Evolutionary conservation across 768 basidiomycete species (phyloP).

Genomic region (Amanita rubescens): DNA sequence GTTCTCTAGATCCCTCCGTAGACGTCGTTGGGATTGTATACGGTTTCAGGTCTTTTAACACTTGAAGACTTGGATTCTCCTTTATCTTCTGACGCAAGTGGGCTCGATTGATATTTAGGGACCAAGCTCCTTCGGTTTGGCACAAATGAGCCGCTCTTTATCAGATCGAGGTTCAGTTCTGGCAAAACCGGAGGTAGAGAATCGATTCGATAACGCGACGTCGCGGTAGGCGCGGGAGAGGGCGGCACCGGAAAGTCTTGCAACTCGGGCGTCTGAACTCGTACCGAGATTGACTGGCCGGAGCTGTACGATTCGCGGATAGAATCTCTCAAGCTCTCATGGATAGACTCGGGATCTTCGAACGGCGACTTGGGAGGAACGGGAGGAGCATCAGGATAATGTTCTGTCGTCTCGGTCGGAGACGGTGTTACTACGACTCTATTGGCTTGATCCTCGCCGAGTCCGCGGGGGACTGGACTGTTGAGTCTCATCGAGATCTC

Average conservation of each 20-base stretch:
- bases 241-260: slow-evolving; percentile 33
- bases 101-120: slow-evolving; percentile 32
- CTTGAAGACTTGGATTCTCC: too few species aligned
- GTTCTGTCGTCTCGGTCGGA: slow-evolving; percentile 15
- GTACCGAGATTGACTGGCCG: not conserved
- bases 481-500: slow-evolving; percentile 59
- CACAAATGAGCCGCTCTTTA: slow-evolving; percentile 14
- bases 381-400: slow-evolving; percentile 21
- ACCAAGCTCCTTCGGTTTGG: slow-evolving; percentile 9
- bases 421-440: not conserved
- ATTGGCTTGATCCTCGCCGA: slow-evolving; percentile 17
- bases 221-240: slow-evolving; percentile 23
- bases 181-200: slow-evolving; percentile 39
- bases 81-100: slow-evolving; percentile 27
- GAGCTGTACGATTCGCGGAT: not conserved
- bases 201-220: slow-evolving; percentile 35
- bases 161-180: slow-evolving; percentile 33
- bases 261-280: slow-evolving; percentile 13
- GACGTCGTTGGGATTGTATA: slow-evolving; percentile 61
- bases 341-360: slow-evolving; percentile 24
- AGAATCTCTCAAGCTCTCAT: slow-evolving; percentile 6
- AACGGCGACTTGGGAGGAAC: slow-evolving; percentile 13
- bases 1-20: slow-evolving; percentile 57
- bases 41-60: slow-evolving; percentile 39
- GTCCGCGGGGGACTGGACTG: slow-evolving; percentile 27